Base-by-base conservation (phyloP, 306 rosid genomes). In the Cicer judaicum region DNA sequence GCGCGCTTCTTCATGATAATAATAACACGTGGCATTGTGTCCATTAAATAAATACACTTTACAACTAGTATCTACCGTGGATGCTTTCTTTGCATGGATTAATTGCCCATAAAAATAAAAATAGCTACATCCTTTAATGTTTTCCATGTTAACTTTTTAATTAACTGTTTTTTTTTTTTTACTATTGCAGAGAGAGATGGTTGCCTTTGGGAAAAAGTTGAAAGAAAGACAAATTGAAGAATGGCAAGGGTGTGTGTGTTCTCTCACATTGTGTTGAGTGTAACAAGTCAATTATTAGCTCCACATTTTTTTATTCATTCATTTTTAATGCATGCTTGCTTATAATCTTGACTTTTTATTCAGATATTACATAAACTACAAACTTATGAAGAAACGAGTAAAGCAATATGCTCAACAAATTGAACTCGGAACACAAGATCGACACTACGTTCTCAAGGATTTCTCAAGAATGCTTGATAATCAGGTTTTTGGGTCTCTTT, bases 361-460 rank as follows among this genome's bases (percentile, higher is more conserved):
- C 80, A 95, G 99, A 76, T 95, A 85, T 83, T 95, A 95, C 84
- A 92, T 95, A 72, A 95, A 92, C 81, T 95, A 95, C 85, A 95
- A 95, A 77, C 83, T 86, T 18, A 90, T 95, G 99, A 95, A 95
- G 88, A 95, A 95, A 72, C 85, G 87, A 64, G 97, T 95, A 10
- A 90, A 74, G 80, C 92, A 87, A 10, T 95, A 95, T 88, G 86
- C 89, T 47, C 96, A 89, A 69, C 96, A 95, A 82, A 95, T 92
- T 67, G 80, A 95, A 75, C 91, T 81, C 15, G 99, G 98, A 43
- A 79, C 85, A 46, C 89, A 78, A 73, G 99, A 95, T 82, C 92
- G 89, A n/a, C 83, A 79, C 7, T 89, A 90, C 34, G 93, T 95
- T 42, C 93, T 95, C 69, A 95, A 95, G 88, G 99, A 95, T 82